These are phyloP conservation scores for Cyclostephanos invisitatus DNA, from an alignment of 108 stramenopile genomes.

Conservation along the genomic window DNA sequence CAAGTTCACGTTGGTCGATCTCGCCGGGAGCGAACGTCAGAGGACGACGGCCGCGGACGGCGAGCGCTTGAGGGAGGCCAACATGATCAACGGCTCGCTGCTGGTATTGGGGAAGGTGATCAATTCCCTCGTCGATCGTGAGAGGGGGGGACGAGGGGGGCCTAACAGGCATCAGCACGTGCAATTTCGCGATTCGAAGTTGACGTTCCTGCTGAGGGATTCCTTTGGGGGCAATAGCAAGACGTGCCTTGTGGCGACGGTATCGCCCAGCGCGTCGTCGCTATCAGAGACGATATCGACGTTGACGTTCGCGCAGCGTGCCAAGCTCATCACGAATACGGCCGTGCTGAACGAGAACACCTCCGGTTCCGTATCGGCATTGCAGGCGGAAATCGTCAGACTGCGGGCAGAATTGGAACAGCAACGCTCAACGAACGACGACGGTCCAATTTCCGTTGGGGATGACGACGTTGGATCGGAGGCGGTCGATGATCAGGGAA, in stretches of 20 bases:
- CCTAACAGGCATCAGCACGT: slow-evolving; percentile 25
- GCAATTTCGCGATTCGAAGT: slow-evolving; percentile 54
- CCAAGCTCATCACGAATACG: slow-evolving; percentile 50
- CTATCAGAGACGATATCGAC: slow-evolving; percentile 51
- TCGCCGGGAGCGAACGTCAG: slow-evolving; percentile 53
- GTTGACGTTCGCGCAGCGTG: slow-evolving; percentile 55
- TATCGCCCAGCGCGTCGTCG: slow-evolving; percentile 27
- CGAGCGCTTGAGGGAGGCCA: slow-evolving; percentile 68
- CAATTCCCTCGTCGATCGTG: slow-evolving; percentile 62
- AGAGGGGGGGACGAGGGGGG: slow-evolving; percentile 16
- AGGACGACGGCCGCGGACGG: slow-evolving; percentile 52
- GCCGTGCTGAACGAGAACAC: slow-evolving; percentile 49
- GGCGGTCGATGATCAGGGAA: background rate
- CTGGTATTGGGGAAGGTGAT: slow-evolving; percentile 75
- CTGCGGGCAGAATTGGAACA: slow-evolving; percentile 30
- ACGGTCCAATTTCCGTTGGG: background rate
- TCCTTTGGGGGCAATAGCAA: slow-evolving; percentile 51
- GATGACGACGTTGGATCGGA: too few species aligned
- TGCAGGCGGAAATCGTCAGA: slow-evolving; percentile 45
- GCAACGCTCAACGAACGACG: background rate
- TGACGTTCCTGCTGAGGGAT: slow-evolving; percentile 52
- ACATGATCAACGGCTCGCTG: slow-evolving; percentile 73
- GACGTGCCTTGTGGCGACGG: slow-evolving; percentile 58
- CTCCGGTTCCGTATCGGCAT: slow-evolving; percentile 34
- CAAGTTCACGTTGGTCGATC: slow-evolving; percentile 50